Conservation (phyloP, 2,329 filamentous ascomycete species). For the Cladobotryum protrusum region DNA sequence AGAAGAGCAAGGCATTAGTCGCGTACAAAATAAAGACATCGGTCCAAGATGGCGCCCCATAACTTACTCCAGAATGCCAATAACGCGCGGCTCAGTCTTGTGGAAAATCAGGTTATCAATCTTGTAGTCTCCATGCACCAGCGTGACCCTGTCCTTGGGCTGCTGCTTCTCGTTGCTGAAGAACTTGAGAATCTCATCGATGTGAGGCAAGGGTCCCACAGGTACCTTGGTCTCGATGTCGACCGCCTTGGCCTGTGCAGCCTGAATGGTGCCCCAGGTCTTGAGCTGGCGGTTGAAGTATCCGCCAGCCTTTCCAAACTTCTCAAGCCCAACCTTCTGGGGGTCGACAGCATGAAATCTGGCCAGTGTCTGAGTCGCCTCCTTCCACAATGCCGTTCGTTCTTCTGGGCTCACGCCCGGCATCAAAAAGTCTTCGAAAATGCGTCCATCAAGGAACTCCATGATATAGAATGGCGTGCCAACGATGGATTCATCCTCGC, state of each 20-base stretch:
- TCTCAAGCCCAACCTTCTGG: conserved; percentile 58
- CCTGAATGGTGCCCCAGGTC: conserved; percentile 74
- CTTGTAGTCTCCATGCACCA: conserved; percentile 96
- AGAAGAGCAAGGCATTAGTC: neutral
- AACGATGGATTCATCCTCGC: conserved; percentile 72
- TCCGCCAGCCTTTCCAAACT: conserved; percentile 65
- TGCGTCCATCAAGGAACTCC: conserved; percentile 89
- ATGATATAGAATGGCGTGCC: conserved; percentile 97
- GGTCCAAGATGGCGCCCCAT: neutral
- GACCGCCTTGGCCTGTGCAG: conserved; percentile 65
- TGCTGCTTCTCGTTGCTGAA: conserved; percentile 64
- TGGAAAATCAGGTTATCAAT: conserved; percentile 89
- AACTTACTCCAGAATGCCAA: conserved; percentile 79
- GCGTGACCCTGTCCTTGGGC: conserved; percentile 68
- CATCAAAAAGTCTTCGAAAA: conserved; percentile 83
- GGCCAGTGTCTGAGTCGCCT: conserved; percentile 75
- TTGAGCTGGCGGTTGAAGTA: conserved; percentile 84
- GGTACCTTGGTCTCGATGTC: conserved; percentile 71
- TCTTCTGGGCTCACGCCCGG: conserved; percentile 64
- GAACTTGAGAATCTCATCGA: conserved; percentile 71
- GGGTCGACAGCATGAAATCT: conserved; percentile 74
- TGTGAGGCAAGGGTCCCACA: conserved; percentile 79
- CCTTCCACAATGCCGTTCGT: conserved; percentile 75
- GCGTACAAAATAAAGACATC: neutral
- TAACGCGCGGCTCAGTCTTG: conserved; percentile 77